Evolutionary conservation across 208 protist species (phyloP).

Genomic region (Wallacemonas collosoma): DNA sequence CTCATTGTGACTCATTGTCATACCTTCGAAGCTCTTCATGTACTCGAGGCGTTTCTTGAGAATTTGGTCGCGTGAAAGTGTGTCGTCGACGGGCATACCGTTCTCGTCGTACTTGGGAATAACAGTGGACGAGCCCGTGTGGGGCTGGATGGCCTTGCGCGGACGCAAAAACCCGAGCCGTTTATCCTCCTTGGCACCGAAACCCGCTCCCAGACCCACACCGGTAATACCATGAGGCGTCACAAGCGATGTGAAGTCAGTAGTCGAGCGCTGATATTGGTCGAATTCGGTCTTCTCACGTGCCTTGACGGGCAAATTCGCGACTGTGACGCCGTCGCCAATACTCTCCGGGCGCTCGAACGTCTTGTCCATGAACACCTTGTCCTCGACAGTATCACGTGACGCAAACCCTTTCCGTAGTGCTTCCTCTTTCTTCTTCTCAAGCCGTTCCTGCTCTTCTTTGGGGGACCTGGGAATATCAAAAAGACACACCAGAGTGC

Average conservation of each 20-base stretch:
- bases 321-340: conserved; percentile 50
- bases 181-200: conserved; percentile 81
- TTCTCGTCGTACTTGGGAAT: conserved; percentile 77
- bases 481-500: conserved; percentile 14
- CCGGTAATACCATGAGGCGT: conserved; percentile 57
- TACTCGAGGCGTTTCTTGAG: conserved; percentile 74
- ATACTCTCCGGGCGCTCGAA: conserved; percentile 39
- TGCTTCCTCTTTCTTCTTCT: conserved; percentile 55
- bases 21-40: conserved; percentile 84
- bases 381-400: conserved; percentile 50
- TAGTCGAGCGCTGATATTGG: conserved; percentile 72
- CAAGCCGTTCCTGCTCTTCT: conserved; percentile 35
- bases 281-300: conserved; percentile 66
- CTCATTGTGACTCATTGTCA: conserved; percentile 71
- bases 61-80: conserved; percentile 56
- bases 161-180: conserved; percentile 81
- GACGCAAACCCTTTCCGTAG: conserved; percentile 54
- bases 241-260: conserved; percentile 80
- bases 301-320: conserved; percentile 62
- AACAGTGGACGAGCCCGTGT: conserved; percentile 41
- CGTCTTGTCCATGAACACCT: conserved; percentile 59
- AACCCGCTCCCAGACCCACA: conserved; percentile 74
- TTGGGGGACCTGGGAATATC: conserved; percentile 28
- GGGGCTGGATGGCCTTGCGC: conserved; percentile 60
- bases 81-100: conserved; percentile 70